Percentiles rank a stretch among this genome's conserved stretches.
These are phyloP conservation scores for Leccinum sublutescens DNA, from an alignment of 768 basidiomycete genomes.

Conservation along the genomic window DNA sequence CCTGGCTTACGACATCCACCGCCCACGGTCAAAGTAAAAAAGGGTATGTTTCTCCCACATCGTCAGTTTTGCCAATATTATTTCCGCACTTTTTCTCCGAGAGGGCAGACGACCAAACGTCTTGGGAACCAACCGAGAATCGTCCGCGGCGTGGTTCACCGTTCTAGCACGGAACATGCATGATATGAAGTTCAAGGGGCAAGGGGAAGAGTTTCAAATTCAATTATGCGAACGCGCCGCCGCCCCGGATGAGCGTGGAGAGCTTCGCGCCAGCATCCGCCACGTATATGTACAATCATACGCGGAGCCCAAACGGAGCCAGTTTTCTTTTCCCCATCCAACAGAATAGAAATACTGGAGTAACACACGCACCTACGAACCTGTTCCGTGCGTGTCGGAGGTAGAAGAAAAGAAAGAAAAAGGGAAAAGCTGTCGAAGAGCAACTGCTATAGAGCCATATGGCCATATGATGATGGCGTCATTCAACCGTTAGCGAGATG, in stretches of 20 bases:
- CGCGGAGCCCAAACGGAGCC: neutral
- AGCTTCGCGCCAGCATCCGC: slow-evolving; percentile 19
- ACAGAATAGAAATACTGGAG: neutral
- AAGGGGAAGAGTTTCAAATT: neutral
- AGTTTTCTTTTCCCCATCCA: neutral
- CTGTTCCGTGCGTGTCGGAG: slow-evolving; percentile 6
- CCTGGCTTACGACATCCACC: slow-evolving; percentile 3
- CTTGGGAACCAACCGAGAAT: neutral
- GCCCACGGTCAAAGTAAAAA: neutral
- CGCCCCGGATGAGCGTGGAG: neutral
- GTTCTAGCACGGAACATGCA: neutral
- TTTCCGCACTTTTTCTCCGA: neutral
- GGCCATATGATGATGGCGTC: slow-evolving; percentile 11
- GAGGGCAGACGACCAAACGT: neutral
- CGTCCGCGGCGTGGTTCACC: slow-evolving; percentile 16
- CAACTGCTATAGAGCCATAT: neutral
- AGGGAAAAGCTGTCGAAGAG: neutral
- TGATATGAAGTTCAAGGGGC: neutral
- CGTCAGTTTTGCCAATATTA: neutral
- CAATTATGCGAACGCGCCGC: neutral
- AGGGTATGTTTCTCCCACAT: slow-evolving; percentile 8
- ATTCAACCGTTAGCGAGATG: slow-evolving; percentile 15
- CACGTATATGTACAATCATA: neutral
- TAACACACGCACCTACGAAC: neutral
- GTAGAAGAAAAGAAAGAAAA: neutral